Base-by-base conservation (phyloP, 495 filamentous ascomycete species). In the Eremomyces bilateralis region DNA sequence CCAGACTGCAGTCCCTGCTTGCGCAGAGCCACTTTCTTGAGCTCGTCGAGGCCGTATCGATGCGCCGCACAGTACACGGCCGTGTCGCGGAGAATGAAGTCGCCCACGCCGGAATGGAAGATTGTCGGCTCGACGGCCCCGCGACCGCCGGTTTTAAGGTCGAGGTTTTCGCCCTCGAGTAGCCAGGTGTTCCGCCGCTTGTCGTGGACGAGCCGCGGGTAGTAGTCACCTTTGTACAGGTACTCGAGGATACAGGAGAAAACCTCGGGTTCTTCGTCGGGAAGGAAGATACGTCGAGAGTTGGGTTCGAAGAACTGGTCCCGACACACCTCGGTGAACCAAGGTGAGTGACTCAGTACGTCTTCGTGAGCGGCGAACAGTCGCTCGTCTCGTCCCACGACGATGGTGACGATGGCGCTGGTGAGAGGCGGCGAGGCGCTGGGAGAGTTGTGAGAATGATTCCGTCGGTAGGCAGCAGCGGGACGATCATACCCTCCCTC, bases 1-100 rank as follows among this genome's bases (percentile, higher is more conserved):
- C 80, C 81, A 42, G 56, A 65, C 58, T 84, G 82, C 54, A 91
- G 65, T 36, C 83, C 82, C 56, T 92, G 83, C 64, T 94, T 94
- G 53, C 80, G 65, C 22, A 95, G 62, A 18, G 81, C 65, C 22
- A 93, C 63, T 17, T 73, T 64, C 60, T 92, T 85, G 32, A 94
- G 67, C 40, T 81, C 73, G 18, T 79, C 73, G 18, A 94, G 60
- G 30, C 73, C 74, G 52, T 85, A 88, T 52, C 74, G 76, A 29
- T 81, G 71, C 10, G 81, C 84, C 1, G 80, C 69, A 52, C 82
- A 93, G 58, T 93, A 93, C 44, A 95, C 70, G 56, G 77, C 74
- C 2, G 84, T 92, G 58, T 93, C 83, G 43, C 76, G 78, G 29
- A 95, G 57, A 38, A 93, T 66, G 17, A 73, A 62, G 31, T 65